These are phyloP conservation scores for Breynia disticha DNA, from an alignment of 441 rosid species.

Conservation along the genomic window DNA sequence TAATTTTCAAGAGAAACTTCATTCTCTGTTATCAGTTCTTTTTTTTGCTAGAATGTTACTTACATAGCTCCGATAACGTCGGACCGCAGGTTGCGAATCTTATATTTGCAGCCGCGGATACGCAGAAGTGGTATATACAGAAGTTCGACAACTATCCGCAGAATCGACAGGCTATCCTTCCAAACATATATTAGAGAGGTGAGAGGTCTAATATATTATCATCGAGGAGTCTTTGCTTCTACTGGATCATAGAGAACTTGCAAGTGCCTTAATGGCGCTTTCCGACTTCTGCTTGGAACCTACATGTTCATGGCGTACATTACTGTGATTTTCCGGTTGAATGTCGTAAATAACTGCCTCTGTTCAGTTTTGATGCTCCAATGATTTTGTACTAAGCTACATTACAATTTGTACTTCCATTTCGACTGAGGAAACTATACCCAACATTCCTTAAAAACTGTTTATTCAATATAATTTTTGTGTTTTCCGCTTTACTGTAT, in stretches of 20 bases:
- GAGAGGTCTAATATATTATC: background rate
- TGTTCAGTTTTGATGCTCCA: too few species aligned
- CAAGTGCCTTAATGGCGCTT: background rate
- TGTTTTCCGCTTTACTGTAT: too few species aligned
- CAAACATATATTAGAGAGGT: constrained; percentile 28
- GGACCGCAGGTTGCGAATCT: constrained; percentile 53
- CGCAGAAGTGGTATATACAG: constrained; percentile 55
- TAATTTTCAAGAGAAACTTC: constrained; percentile 12
- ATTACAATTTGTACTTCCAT: too few species aligned
- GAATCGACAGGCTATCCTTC: constrained; percentile 41
- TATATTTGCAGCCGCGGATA: constrained; percentile 52
- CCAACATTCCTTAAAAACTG: too few species aligned
- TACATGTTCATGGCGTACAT: too few species aligned
- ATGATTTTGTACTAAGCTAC: too few species aligned
- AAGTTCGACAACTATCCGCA: constrained; percentile 64
- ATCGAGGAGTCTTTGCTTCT: background rate
- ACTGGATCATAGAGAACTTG: background rate
- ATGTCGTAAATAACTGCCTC: too few species aligned
- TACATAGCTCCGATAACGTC: background rate
- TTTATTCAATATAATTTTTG: too few species aligned
- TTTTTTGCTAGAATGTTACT: constrained; percentile 6
- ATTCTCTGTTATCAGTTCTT: background rate
- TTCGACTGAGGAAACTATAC: too few species aligned
- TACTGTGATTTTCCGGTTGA: too few species aligned
- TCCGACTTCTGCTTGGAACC: background rate